phyloP scores from a whole-genome alignment of 2,329 filamentous ascomycete species.

The Aschersonia sp. region DNA sequence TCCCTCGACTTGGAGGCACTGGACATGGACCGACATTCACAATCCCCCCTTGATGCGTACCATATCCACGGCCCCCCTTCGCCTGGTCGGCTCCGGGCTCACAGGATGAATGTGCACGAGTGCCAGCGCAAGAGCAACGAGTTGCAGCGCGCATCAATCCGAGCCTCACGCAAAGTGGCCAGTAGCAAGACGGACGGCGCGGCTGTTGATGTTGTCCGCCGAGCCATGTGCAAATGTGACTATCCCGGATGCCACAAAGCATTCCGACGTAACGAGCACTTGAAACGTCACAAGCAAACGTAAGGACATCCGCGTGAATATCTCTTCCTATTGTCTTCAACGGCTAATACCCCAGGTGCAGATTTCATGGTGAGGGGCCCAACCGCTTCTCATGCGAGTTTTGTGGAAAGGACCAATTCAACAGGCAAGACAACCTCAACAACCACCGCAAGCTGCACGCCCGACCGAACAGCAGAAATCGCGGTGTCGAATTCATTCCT shows the following conservation, averaged over 20 bases:
- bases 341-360: slow-evolving; percentile 4
- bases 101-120: slow-evolving; percentile 25
- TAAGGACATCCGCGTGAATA: slow-evolving; percentile 16
- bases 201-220: slow-evolving; percentile 20
- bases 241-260: slow-evolving; percentile 31
- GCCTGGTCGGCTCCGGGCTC: slow-evolving; percentile 17
- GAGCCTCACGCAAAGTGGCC: slow-evolving; percentile 14
- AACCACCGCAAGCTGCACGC: slow-evolving; percentile 26
- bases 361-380: slow-evolving; percentile 23
- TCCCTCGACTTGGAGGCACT: slow-evolving; percentile 17
- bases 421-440: slow-evolving; percentile 26
- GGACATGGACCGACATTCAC: slow-evolving; percentile 20
- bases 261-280: slow-evolving; percentile 38
- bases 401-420: slow-evolving; percentile 26
- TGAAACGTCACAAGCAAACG: slow-evolving; percentile 39
- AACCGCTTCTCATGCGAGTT: slow-evolving; percentile 26
- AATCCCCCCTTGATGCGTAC: slow-evolving; percentile 17
- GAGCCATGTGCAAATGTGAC: slow-evolving; percentile 29
- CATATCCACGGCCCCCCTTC: slow-evolving; percentile 17
- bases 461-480: slow-evolving; percentile 22
- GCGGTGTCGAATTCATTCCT: slow-evolving; percentile 24
- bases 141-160: slow-evolving; percentile 26
- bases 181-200: slow-evolving; percentile 13
- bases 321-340: not conserved
- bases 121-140: slow-evolving; percentile 28